phyloP scores from a whole-genome alignment of 1,284 basidiomycete species.

The Ustilago bromivora region DNA sequence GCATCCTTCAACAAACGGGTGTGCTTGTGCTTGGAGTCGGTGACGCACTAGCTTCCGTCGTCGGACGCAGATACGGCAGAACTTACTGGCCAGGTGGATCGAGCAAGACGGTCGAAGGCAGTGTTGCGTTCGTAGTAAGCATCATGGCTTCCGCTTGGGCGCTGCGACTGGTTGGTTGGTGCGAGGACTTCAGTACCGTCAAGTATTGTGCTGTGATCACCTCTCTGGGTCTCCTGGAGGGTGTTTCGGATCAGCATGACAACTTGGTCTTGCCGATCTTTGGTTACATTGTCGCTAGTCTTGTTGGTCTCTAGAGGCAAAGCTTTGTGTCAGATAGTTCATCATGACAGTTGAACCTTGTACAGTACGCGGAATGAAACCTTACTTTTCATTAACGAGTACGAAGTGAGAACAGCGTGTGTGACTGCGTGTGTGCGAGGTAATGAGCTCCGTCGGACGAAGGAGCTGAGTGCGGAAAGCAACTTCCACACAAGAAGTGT shows the following conservation, averaged over 20 bases:
- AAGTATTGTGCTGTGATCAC: slow-evolving; percentile 44
- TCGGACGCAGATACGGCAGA: slow-evolving; percentile 84
- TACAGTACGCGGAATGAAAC: neutral
- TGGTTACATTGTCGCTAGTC: slow-evolving; percentile 52
- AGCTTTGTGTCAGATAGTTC: slow-evolving; percentile 6
- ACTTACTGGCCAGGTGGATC: slow-evolving; percentile 83
- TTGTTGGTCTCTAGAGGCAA: slow-evolving; percentile 46
- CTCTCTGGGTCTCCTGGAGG: slow-evolving; percentile 63
- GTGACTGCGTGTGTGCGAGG: neutral
- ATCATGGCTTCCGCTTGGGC: slow-evolving; percentile 79
- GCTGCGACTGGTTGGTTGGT: slow-evolving; percentile 77
- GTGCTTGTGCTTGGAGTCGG: slow-evolving; percentile 90
- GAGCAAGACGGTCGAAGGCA: slow-evolving; percentile 92
- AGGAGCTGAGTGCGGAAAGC: neutral
- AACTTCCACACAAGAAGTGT: neutral
- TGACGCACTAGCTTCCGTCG: slow-evolving; percentile 91
- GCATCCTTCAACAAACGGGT: slow-evolving; percentile 79
- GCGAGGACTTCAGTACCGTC: slow-evolving; percentile 45
- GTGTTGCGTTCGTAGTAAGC: slow-evolving; percentile 81
- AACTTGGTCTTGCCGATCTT: slow-evolving; percentile 66
- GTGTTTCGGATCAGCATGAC: slow-evolving; percentile 67
- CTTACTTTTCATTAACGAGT: neutral
- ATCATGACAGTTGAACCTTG: neutral
- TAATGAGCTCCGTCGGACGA: neutral
- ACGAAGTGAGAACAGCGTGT: slow-evolving; percentile 1